phyloP scores from a whole-genome alignment of 192 early-diverging fungal species.

The Entophlyctis luteolus region DNA sequence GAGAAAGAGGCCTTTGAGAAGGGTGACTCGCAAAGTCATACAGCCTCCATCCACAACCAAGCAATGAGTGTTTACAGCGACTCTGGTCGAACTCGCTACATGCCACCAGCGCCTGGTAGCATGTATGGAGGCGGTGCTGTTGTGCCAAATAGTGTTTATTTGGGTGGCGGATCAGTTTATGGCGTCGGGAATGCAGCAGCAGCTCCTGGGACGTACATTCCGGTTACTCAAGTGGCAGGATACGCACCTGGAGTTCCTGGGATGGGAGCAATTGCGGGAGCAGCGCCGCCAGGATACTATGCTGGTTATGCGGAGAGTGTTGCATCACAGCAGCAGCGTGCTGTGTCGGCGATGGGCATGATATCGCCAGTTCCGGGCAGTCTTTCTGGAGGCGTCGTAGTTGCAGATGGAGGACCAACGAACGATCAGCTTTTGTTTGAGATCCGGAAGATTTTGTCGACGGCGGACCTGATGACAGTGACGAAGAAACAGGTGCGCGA shows the following conservation, averaged over 20 bases:
- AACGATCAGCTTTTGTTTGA: constrained; percentile 47
- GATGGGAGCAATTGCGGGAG: background rate
- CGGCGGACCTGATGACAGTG: constrained; percentile 93
- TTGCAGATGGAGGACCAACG: constrained; percentile 5
- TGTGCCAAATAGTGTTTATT: constrained; percentile 1
- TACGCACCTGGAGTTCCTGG: background rate
- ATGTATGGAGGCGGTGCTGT: constrained; percentile 22
- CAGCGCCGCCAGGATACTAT: constrained; percentile 17
- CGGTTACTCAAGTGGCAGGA: background rate
- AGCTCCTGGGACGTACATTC: background rate
- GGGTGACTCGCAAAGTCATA: constrained; percentile 29
- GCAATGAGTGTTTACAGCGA: constrained; percentile 30
- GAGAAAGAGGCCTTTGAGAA: constrained; percentile 45
- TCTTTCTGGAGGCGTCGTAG: background rate
- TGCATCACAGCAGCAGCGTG: background rate
- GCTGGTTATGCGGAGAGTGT: constrained; percentile 18
- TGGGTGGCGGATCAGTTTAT: background rate
- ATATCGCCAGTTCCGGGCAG: background rate
- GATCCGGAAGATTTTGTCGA: constrained; percentile 63
- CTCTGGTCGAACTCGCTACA: background rate
- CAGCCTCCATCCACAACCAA: constrained; percentile 24
- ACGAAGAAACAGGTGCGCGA: constrained; percentile 98
- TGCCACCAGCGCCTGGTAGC: constrained; percentile 18
- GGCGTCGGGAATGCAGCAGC: background rate
- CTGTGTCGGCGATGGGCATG: background rate